phyloP scores from a whole-genome alignment of 192 early-diverging fungal species.

The Podila minutissima region DNA sequence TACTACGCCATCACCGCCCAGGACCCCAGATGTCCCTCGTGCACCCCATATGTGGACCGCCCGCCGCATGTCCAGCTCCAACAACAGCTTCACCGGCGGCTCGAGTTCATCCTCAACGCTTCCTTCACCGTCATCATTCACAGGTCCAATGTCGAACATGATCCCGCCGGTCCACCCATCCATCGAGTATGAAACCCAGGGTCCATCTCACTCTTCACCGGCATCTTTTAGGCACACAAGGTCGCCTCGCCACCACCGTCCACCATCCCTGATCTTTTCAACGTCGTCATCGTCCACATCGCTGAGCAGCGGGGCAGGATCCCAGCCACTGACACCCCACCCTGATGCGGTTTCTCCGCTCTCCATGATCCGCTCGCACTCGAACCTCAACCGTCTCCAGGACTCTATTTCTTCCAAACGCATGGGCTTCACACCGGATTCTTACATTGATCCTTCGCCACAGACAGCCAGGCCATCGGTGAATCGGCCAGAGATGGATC shows the following conservation, averaged over 20 bases:
- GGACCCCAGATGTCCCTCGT: conserved; percentile 26
- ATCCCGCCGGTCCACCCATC: background rate
- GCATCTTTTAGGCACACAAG: background rate
- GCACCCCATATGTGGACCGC: background rate
- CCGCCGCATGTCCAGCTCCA: conserved; percentile 4
- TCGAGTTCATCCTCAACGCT: background rate
- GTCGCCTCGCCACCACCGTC: background rate
- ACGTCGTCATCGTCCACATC: background rate
- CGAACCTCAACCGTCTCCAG: background rate
- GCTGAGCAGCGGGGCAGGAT: background rate
- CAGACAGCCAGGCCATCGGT: background rate
- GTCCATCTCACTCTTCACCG: background rate
- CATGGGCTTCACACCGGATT: background rate
- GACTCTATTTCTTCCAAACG: background rate
- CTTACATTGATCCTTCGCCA: background rate
- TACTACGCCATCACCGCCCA: conserved; percentile 21
- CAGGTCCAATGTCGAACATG: background rate
- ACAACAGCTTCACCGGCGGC: background rate
- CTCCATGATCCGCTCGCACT: background rate
- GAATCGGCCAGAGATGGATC: too few species aligned
- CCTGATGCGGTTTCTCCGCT: background rate
- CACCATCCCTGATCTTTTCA: background rate
- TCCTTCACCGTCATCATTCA: background rate
- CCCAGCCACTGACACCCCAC: background rate
- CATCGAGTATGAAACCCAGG: background rate